Percentiles rank a stretch among this genome's conserved stretches.
Conservation (phyloP, 2,329 filamentous ascomycete genomes). For the Fusarium mundagurra region DNA sequence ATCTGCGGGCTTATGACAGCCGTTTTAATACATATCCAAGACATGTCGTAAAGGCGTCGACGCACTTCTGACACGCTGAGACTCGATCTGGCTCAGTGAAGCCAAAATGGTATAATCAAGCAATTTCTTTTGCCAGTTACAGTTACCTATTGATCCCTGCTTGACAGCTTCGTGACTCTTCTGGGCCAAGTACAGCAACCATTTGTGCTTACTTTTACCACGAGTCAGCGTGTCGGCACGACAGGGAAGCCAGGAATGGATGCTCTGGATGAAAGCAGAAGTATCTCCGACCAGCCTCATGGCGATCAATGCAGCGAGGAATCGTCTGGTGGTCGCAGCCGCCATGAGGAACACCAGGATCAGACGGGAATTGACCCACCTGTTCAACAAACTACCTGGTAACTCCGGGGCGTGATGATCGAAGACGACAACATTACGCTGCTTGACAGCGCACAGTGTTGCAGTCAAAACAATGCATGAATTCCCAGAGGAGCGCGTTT, state of each 20-base stretch:
- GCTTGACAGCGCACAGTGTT: not conserved
- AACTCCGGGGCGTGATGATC: not conserved
- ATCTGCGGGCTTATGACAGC: slow-evolving; percentile 4
- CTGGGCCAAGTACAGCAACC: not conserved
- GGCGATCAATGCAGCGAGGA: slow-evolving; percentile 35
- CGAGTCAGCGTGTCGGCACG: slow-evolving; percentile 38
- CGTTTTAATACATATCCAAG: not conserved
- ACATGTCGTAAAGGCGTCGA: slow-evolving; percentile 1
- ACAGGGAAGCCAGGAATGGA: slow-evolving; percentile 29
- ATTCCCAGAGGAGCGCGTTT: not conserved
- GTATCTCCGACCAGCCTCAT: slow-evolving; percentile 33
- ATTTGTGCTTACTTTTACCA: not conserved
- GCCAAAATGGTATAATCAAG: slow-evolving; percentile 7
- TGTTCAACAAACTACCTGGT: slow-evolving; percentile 6
- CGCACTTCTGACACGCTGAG: slow-evolving; percentile 19
- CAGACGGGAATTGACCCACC: slow-evolving; percentile 34
- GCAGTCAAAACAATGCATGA: not conserved
- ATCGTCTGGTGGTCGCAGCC: slow-evolving; percentile 25
- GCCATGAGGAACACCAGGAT: slow-evolving; percentile 28
- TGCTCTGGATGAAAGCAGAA: slow-evolving; percentile 37
- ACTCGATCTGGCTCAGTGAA: slow-evolving; percentile 10
- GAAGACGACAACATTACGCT: not conserved
- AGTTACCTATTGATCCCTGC: slow-evolving; percentile 16
- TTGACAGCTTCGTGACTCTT: slow-evolving; percentile 14
- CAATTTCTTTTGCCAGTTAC: slow-evolving; percentile 12